Evolutionary conservation across 495 filamentous ascomycete species (phyloP), one percentile per base, ranked within the genome.

Genomic region (Podospora bellae-mahoneyi): DNA sequence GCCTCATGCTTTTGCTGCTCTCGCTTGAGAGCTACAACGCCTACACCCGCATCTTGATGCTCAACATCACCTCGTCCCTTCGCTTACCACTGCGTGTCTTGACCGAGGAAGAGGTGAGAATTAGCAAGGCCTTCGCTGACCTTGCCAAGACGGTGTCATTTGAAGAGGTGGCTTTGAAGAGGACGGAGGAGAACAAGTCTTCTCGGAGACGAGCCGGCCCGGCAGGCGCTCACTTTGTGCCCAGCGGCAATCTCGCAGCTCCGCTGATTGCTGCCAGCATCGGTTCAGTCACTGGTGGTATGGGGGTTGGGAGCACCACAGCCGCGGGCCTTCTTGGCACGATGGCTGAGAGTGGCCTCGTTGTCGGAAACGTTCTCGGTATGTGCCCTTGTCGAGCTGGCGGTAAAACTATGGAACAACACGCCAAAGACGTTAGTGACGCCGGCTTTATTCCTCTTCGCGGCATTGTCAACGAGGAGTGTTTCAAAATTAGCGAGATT

Each of bases 351-450:
- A 96, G 88, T 71, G 84, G 86, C 5, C 86, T 93, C 18, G 79
- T 92, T 56, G 90, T 97, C 20, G 94, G 93, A 5, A 86, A 89
- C 61, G 78, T 98, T 15, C 97, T 99, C 73, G 94, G 94, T 34
- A 91, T 93, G 9, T 96, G 95, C 75, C 93, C 93, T 27, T 91
- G 88, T 15, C 84, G 90, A 16, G 93, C 95, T 87, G 91, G 90
- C 2, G 89, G 90, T 34, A 87, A 91, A 74, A 90, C 93, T 87
- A 91, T 97, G 85, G 92, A 94, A 68, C 84, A 88, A 57, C 95
- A 97, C 78, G 89, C 92, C 19, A 88, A 87, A 65, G 93, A 97
- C 68, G 89, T 97, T 16, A 85, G 90, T 61, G 93, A 97, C 76
- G 97, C 97, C 76, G 92, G 88, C 5, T 94, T 99, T 71, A 76